These are phyloP conservation scores for Pharnaceum exiguum DNA, from an alignment of 148 eudicot genomes.

Conservation along the genomic window DNA sequence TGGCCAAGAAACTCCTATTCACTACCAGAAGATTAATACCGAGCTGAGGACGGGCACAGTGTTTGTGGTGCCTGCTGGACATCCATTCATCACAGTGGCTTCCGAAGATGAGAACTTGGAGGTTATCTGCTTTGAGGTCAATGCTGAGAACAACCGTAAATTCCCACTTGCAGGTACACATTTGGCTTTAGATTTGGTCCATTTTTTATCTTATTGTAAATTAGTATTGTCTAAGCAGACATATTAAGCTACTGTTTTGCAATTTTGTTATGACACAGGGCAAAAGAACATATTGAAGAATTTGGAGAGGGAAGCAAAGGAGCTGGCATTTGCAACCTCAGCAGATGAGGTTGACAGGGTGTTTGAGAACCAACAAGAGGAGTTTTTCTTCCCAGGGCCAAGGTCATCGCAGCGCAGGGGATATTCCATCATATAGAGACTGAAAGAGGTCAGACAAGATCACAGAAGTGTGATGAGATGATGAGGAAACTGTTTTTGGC, in stretches of 20 bases:
- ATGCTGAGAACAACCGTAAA: conserved; percentile 43
- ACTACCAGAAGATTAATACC: conserved; percentile 42
- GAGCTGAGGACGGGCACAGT: conserved; percentile 44
- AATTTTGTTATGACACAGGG: conserved; percentile 30
- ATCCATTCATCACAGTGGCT: conserved; percentile 61
- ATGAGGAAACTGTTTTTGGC: too few species aligned
- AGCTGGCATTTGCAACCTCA: conserved; percentile 47
- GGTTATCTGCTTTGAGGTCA: conserved; percentile 51
- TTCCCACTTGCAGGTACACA: conserved; percentile 50
- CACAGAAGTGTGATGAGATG: neutral
- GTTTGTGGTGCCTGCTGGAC: conserved; percentile 68
- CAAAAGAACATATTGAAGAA: conserved; percentile 47
- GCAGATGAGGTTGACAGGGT: conserved; percentile 49
- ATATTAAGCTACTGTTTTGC: neutral
- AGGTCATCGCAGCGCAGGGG: conserved; percentile 25
- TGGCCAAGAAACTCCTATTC: conserved; percentile 24
- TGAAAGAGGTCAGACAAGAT: neutral
- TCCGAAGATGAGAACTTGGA: conserved; percentile 49
- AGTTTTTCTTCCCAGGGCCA: conserved; percentile 63
- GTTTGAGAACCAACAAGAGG: conserved; percentile 44
- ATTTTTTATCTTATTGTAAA: neutral
- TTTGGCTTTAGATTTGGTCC: neutral
- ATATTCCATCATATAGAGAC: conserved; percentile 7
- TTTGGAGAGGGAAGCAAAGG: conserved; percentile 61
- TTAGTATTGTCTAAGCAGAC: too few species aligned